A percentile compares a stretch with the other conserved stretches of the same genome.
phyloP scores from a whole-genome alignment of 192 early-diverging fungal species.

The Backusella tarrabulga region DNA sequence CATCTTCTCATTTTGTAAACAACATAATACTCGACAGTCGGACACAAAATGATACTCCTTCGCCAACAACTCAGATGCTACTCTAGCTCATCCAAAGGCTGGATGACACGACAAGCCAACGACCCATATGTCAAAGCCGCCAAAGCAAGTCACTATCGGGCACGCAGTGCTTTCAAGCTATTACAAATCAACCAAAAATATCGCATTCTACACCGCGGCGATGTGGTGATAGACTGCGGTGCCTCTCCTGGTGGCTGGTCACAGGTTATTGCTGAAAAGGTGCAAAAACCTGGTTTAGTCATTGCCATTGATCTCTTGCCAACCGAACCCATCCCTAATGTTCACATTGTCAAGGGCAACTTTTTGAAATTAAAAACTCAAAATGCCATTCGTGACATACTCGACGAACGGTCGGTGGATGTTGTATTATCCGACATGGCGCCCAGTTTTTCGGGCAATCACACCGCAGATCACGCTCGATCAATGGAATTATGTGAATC shows the following conservation, averaged over 20 bases:
- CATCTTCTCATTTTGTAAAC: too few relatives aligned
- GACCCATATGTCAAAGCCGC: slow-evolving; percentile 71
- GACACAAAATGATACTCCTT: background rate
- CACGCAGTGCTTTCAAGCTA: slow-evolving; percentile 77
- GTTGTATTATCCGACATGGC: slow-evolving; percentile 75
- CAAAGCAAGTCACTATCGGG: slow-evolving; percentile 56
- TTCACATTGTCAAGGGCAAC: slow-evolving; percentile 64
- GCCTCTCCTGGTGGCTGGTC: slow-evolving; percentile 81
- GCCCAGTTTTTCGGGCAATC: slow-evolving; percentile 73
- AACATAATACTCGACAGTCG: background rate
- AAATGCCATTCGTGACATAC: slow-evolving; percentile 25
- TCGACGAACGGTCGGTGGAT: slow-evolving; percentile 42
- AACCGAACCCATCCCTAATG: slow-evolving; percentile 66
- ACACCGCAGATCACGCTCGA: slow-evolving; percentile 61
- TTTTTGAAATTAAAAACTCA: slow-evolving; percentile 52
- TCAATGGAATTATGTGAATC: slow-evolving; percentile 72
- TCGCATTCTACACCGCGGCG: slow-evolving; percentile 22
- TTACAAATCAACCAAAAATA: slow-evolving; percentile 54
- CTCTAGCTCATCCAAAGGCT: slow-evolving; percentile 52
- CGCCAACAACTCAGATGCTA: slow-evolving; percentile 9
- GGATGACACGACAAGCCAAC: slow-evolving; percentile 60
- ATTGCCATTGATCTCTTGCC: slow-evolving; percentile 72
- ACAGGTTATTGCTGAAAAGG: slow-evolving; percentile 58
- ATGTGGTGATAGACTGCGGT: slow-evolving; percentile 59
- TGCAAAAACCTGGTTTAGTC: slow-evolving; percentile 41